Evolutionary conservation across 2,329 filamentous ascomycete species (phyloP), one percentile per base, ranked within the genome.

Genomic region (Aspergillus unguis): DNA sequence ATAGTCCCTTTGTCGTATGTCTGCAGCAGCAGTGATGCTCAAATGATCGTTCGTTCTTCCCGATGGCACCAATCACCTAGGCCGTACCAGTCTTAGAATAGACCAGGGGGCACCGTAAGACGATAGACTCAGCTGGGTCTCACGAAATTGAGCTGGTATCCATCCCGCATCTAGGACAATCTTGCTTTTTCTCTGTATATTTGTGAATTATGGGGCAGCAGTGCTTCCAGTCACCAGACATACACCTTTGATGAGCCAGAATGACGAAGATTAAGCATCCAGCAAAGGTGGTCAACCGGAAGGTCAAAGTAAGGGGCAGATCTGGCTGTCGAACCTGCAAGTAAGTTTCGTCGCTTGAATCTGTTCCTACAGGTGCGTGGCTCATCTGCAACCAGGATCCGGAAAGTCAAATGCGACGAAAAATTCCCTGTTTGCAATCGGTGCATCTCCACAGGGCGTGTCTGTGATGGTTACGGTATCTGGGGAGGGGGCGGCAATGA

Each of bases 401-500:
- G 51, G 9, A 48, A 48, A 50, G 51, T 53, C 6, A 53, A 53
- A 45, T 53, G 51, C 35, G 51, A 53, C 28, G 51, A 53, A 32
- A 10, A 10, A 10, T 48, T 48, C 42, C 51, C 51, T 5, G 42
- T 43, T 4, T 53, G 51, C 26, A 29, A 40, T 4, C 35, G 47
- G 36, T 53, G 51, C 5, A 8, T 50, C 10, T 50, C 51, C 6
- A 53, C 51, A 17, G 51, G 51, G 28, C 51, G 51, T 35, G 42
- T 53, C 17, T 53, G 51, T 31, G 61, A 76, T 46, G 74, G 75
- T 10, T 77, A 76, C 54, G 75, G 72, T 0, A 63, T 76, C 37
- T 72, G 70, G 71, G 70, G 71, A 26, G 69, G 71, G 3, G 69
- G 66, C 7, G 69, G 70, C 3, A 66, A 59, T 35, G 57, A 28